Evolutionary conservation across 2,329 filamentous ascomycete species (phyloP), one percentile per base, ranked within the genome.

Genomic region (Tolypocladium capitatum): DNA sequence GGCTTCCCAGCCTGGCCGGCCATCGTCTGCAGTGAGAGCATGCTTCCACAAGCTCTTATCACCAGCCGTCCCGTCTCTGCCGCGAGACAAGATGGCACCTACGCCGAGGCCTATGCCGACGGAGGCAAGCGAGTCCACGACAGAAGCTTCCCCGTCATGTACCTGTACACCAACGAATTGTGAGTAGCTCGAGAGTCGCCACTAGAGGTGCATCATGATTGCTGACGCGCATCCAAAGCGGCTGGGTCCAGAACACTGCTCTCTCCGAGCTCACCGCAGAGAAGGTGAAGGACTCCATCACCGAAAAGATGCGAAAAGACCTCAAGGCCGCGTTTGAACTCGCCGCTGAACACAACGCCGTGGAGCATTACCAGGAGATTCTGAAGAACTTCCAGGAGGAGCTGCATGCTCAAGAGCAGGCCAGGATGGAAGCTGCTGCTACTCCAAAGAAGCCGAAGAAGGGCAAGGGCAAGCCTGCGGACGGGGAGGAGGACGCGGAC

Each of bases 111-210:
- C 54, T 96, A 86, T 61, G 80, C 82, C 36, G 89, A 95, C 58
- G 90, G 85, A 51, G 91, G 86, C 58, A 92, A 92, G 72, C 85
- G 89, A 55, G 81, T 78, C 38, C 79, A 83, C 52, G 89, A 96
- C 66, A 80, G 91, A 53, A 89, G 85, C 30, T 97, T 89, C 63
- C 87, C 91, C 5, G 82, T 97, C 60, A 96, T 97, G 91, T 97
- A 95, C 64, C 71, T 97, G 45, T 75, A 80, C 53, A 95, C 90
- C 34, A 96, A 97, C 60, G 91, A 97, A 74, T 97, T 98, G 92
- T 98, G 71, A 80, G 91, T 80, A 36, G 20, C 32, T 21, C 21
- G 16, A 27, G 8, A n/a, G n/a, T 35, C 16, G 24, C 16, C 28
- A n/a, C 36, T 24, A 18, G 24, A n/a, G 32, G 33, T 38, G 42